Percentiles rank a stretch among this genome's conserved stretches.
Conservation (phyloP, 2,329 filamentous ascomycete genomes). For the Trichoderma cornu-damae region DNA sequence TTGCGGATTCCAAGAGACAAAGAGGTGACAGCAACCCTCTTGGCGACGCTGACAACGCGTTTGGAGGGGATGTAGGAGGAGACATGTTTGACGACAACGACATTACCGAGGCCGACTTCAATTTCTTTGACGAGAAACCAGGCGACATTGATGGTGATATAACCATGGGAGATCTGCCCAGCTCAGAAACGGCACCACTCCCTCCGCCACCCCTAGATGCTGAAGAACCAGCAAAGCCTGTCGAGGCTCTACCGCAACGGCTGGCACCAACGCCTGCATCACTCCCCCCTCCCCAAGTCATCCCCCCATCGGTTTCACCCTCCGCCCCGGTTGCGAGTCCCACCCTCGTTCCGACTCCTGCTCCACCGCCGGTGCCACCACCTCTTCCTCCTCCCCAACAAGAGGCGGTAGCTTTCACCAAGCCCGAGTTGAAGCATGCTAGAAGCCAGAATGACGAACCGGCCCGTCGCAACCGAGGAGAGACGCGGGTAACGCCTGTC, state of each 20-base stretch:
- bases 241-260: conserved; percentile 16
- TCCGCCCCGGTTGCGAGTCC: not conserved
- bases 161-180: conserved; percentile 26
- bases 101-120: conserved; percentile 79
- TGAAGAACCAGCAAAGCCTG: conserved; percentile 19
- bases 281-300: not conserved
- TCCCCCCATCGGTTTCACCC: conserved; percentile 9
- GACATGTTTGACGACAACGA: conserved; percentile 68
- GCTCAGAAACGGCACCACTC: conserved; percentile 20
- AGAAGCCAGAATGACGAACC: conserved; percentile 47
- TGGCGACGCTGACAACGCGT: conserved; percentile 54
- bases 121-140: conserved; percentile 68
- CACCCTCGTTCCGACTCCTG: conserved; percentile 3
- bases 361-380: conserved; percentile 10
- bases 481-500: conserved; percentile 29
- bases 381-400: conserved; percentile 20
- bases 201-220: conserved; percentile 20
- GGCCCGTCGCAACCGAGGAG: conserved; percentile 30
- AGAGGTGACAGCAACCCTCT: conserved; percentile 40
- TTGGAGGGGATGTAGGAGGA: conserved; percentile 63
- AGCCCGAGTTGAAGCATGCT: conserved; percentile 55
- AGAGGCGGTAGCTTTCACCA: conserved; percentile 46
- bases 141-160: conserved; percentile 38
- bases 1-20: conserved; percentile 42
- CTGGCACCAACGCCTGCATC: conserved; percentile 8